phyloP scores from a whole-genome alignment of 1,284 basidiomycete genomes.

The Waitea zeae region DNA sequence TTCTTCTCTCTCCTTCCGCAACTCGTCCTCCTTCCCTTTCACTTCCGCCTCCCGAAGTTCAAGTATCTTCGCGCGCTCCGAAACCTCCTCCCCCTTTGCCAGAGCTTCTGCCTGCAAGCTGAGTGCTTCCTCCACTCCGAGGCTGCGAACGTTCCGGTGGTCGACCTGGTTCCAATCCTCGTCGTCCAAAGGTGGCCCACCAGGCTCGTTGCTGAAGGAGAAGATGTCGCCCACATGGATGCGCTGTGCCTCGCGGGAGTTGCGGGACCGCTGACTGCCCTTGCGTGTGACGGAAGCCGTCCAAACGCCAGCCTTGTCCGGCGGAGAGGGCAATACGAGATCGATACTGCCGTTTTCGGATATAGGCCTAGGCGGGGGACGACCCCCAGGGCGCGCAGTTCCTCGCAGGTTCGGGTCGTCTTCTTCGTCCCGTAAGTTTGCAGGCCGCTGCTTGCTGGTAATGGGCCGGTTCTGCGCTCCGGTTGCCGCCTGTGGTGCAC shows the following conservation, averaged over 20 bases:
- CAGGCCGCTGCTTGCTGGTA: too few relatives aligned
- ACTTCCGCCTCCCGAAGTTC: constrained; percentile 4
- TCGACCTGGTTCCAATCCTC: neutral
- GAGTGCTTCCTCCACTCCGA: neutral
- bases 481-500: too few relatives aligned
- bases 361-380: too few relatives aligned
- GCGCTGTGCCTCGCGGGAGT: neutral
- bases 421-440: too few relatives aligned
- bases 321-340: too few relatives aligned
- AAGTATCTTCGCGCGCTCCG: neutral
- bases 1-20: too few relatives aligned
- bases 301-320: too few relatives aligned
- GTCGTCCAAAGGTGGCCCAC: neutral
- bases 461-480: too few relatives aligned
- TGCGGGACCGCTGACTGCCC: neutral
- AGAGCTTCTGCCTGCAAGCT: neutral
- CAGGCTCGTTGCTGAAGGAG: neutral
- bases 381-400: too few relatives aligned
- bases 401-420: too few relatives aligned
- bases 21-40: constrained; percentile 3
- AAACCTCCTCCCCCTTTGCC: neutral
- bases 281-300: too few relatives aligned
- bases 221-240: neutral
- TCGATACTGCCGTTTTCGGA: too few relatives aligned
- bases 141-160: neutral